These are phyloP conservation scores for Boletus fagicola DNA, from an alignment of 768 basidiomycete genomes.

Conservation along the genomic window DNA sequence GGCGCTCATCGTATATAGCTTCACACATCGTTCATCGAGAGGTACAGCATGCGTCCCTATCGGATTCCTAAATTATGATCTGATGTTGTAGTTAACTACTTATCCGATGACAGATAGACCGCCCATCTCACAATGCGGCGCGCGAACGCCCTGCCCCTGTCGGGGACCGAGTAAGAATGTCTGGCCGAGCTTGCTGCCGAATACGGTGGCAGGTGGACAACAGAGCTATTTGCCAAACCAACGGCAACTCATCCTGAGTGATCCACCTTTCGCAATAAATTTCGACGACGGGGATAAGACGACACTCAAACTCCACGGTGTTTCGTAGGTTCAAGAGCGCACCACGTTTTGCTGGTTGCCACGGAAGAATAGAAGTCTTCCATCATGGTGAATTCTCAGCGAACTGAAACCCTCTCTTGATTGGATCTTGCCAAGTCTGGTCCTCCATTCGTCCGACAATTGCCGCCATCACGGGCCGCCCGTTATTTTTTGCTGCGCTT, in stretches of 20 bases:
- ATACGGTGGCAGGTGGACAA: conserved; percentile 10
- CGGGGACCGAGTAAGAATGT: conserved; percentile 22
- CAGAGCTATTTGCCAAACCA: neutral
- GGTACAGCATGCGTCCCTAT: conserved; percentile 29
- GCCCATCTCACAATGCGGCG: conserved; percentile 18
- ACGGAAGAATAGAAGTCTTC: conserved; percentile 35
- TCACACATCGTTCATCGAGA: conserved; percentile 32
- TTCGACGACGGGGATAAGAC: conserved; percentile 17
- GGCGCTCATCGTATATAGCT: conserved; percentile 38
- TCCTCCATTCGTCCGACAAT: conserved; percentile 16
- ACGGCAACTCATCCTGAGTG: neutral
- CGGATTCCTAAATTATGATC: conserved; percentile 29
- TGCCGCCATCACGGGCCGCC: conserved; percentile 15
- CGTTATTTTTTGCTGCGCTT: conserved; percentile 2
- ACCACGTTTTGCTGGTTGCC: conserved; percentile 30
- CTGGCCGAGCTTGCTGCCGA: conserved; percentile 23
- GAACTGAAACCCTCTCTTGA: conserved; percentile 12
- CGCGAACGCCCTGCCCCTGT: neutral
- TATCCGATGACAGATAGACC: conserved; percentile 24
- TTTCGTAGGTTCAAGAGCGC: conserved; percentile 21
- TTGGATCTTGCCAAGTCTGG: conserved; percentile 12
- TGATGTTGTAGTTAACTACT: conserved; percentile 18
- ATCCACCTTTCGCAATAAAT: neutral
- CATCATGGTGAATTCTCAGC: conserved; percentile 25
- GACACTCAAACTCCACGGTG: conserved; percentile 26